A percentile compares a stretch with the other conserved stretches of the same genome.
phyloP scores from a whole-genome alignment of 345 rosid genomes.

The Eucalyptus tenuipes region DNA sequence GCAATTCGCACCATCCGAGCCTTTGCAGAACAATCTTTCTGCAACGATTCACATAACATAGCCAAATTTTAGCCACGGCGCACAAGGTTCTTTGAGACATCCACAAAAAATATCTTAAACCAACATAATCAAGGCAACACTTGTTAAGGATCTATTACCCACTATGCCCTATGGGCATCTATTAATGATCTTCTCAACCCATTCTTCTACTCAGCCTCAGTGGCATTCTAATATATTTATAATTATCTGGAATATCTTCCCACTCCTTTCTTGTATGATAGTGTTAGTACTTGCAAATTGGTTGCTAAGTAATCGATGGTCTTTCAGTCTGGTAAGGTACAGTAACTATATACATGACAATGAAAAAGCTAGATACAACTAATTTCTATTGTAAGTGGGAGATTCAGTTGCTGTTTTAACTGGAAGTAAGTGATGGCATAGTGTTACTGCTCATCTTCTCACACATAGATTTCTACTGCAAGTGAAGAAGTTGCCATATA shows the following conservation, averaged over 20 bases:
- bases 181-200: neutral
- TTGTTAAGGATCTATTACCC: neutral
- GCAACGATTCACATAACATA: too few species aligned
- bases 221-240: neutral
- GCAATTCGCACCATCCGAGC: too few species aligned
- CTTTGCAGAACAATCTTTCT: too few species aligned
- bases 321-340: neutral
- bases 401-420: neutral
- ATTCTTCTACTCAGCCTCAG: neutral
- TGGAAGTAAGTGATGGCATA: neutral
- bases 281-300: neutral
- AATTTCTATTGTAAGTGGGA: neutral
- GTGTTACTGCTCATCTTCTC: neutral
- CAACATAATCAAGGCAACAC: neutral
- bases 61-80: neutral
- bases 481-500: constrained; percentile 36
- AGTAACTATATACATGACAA: neutral
- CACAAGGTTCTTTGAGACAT: neutral
- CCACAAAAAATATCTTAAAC: neutral
- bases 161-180: neutral
- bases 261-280: neutral
- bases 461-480: constrained; percentile 6
- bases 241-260: neutral
- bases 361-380: neutral
- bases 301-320: neutral